A percentile compares a stretch with the other conserved stretches of the same genome.
These are phyloP conservation scores for Juglanconis juglandina DNA, from an alignment of 2,329 filamentous ascomycete species.

Conservation along the genomic window DNA sequence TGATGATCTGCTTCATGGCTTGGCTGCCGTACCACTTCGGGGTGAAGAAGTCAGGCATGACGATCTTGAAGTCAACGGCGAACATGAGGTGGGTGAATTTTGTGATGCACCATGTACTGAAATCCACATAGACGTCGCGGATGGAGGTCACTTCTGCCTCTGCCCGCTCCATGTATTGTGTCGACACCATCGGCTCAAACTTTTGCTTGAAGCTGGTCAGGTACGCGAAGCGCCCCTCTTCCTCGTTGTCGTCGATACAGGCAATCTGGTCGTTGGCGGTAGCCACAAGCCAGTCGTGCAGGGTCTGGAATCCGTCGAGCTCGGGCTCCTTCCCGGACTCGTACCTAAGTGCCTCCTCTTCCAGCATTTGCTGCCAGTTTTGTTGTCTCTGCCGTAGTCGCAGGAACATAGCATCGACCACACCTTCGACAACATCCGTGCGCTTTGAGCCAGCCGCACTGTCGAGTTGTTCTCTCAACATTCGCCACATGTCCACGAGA, in stretches of 20 bases:
- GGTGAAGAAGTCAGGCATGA: slow-evolving; percentile 88
- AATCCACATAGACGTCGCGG: slow-evolving; percentile 89
- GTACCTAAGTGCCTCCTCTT: slow-evolving; percentile 77
- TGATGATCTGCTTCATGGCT: slow-evolving; percentile 89
- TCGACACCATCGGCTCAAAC: slow-evolving; percentile 75
- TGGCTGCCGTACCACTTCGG: slow-evolving; percentile 81
- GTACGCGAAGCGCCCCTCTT: slow-evolving; percentile 72
- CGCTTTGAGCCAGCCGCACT: slow-evolving; percentile 82
- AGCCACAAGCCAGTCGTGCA: slow-evolving; percentile 95
- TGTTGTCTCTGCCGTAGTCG: slow-evolving; percentile 79
- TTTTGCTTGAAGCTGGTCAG: slow-evolving; percentile 82
- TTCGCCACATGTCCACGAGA: slow-evolving; percentile 91
- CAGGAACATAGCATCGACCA: slow-evolving; percentile 93
- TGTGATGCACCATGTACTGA: slow-evolving; percentile 87
- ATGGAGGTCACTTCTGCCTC: slow-evolving; percentile 70
- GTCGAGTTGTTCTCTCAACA: slow-evolving; percentile 88
- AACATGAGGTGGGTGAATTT: slow-evolving; percentile 87
- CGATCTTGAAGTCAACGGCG: slow-evolving; percentile 78
- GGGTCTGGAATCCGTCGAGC: slow-evolving; percentile 67
- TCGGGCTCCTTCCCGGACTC: slow-evolving; percentile 53
- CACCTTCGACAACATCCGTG: slow-evolving; percentile 87
- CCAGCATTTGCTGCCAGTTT: slow-evolving; percentile 82
- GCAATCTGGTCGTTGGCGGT: slow-evolving; percentile 98
- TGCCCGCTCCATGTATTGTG: slow-evolving; percentile 73
- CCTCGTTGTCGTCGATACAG: slow-evolving; percentile 89